Evolutionary conservation across 148 eudicot genomes (phyloP).

Genomic region (Fagopyrum homotropicum): DNA sequence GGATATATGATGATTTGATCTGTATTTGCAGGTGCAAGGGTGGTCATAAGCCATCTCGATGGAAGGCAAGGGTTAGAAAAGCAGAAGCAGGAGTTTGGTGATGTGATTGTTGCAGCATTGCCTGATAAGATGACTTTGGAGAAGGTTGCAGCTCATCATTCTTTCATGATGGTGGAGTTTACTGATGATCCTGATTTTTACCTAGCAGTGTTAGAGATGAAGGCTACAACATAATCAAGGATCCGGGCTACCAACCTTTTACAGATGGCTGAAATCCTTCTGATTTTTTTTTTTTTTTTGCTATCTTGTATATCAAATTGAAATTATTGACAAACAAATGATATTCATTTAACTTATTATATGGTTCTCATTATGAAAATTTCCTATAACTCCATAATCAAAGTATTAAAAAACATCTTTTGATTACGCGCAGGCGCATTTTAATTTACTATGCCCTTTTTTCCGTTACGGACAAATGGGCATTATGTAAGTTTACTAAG

Average conservation of each 20-base stretch:
- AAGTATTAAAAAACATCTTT: no score
- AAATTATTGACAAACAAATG: no score
- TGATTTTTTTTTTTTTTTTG: no score
- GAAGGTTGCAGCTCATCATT: constrained; percentile 41
- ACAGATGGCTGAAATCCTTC: no score
- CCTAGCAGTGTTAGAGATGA: constrained; percentile 53
- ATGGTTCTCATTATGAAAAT: no score
- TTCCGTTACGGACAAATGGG: no score
- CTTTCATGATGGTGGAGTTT: constrained; percentile 37
- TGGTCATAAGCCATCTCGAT: constrained; percentile 74
- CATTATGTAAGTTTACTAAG: no score
- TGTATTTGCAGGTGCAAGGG: constrained; percentile 59
- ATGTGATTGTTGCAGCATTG: constrained; percentile 51
- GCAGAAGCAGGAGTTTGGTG: constrained; percentile 50
- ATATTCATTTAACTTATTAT: no score
- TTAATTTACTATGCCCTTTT: no score
- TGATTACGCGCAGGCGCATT: no score
- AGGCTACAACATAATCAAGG: constrained; percentile 8
- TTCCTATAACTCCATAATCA: no score
- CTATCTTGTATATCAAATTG: no score
- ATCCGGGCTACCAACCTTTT: background rate
- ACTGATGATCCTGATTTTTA: constrained; percentile 50
- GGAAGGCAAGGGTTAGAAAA: constrained; percentile 59
- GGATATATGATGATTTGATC: background rate
- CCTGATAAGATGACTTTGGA: constrained; percentile 52